Base-by-base conservation (phyloP, 768 basidiomycete species). In the Pleurotus pulmonarius region DNA sequence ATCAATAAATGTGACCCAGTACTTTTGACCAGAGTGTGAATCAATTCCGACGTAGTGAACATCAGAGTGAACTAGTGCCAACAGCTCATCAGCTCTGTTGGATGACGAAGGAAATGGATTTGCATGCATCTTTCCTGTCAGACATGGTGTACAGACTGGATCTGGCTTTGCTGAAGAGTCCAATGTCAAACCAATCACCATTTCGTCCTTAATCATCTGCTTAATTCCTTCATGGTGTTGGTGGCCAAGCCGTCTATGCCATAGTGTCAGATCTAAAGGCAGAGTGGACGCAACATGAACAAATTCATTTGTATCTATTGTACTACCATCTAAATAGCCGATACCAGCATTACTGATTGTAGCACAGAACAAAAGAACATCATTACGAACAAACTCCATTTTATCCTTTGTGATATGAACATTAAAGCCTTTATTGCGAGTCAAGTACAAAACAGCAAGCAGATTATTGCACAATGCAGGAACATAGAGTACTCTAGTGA, bases 241-340 rank as follows among this genome's bases (percentile, higher is more conserved):
- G 56, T 73, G 73, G 5, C 57, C 66, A 38, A 62, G 64, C n/a
- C 68, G 60, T 25, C 58, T 58, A 61, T 74, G 73, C 68, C 69
- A 69, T 4, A 68, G 58, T 4, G 12, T 22, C 6, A 64, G 56
- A 51, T 64, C 65, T 13, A 69, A 49, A 25, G 65, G 60, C 25
- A 64, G 51, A 5, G 68, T 73, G 34, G 26, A 26, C 26, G 26
- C 26, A 26, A 26, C 26, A 26, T 26, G 26, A 26, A 26, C 26
- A 26, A 26, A 26, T 26, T 26, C 26, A 26, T 26, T 26, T 26
- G 26, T 26, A 7, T 26, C 26, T 26, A 26, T 26, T 5, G 26
- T 26, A 26, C 26, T 26, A 26, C 26, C 26, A 26, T 26, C 26
- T 26, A 26, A 26, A 26, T 26, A 26, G 26, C 26, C 26, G 2